Conservation (phyloP, 306 rosid genomes). For the Prunus mume region DNA sequence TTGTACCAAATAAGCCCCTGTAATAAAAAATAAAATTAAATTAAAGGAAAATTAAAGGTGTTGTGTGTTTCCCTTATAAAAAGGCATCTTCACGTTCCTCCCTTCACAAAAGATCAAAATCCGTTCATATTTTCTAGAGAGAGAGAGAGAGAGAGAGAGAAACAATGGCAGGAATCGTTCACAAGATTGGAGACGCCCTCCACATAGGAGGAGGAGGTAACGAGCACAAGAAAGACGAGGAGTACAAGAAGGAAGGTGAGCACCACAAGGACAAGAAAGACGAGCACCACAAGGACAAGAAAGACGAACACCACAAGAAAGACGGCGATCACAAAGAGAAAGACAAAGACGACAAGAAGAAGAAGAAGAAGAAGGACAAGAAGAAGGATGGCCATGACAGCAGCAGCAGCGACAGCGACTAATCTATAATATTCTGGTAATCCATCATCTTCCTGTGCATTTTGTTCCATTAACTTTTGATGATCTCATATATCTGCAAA, state of each 20-base stretch:
- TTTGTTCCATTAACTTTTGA: too few relatives aligned
- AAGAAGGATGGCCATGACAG: neutral
- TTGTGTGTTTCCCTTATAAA: too few relatives aligned
- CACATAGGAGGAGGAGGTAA: slow-evolving; percentile 11
- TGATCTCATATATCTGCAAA: too few relatives aligned
- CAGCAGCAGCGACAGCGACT: slow-evolving; percentile 27
- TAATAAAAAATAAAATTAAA: too few relatives aligned
- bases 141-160: neutral
- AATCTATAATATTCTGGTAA: neutral
- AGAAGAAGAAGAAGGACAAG: slow-evolving; percentile 7
- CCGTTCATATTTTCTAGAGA: neutral
- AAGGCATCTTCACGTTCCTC: neutral
- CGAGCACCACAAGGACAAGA: neutral
- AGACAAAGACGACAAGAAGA: neutral
- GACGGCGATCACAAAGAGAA: neutral
- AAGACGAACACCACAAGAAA: neutral
- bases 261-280: neutral
- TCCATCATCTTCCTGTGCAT: neutral
- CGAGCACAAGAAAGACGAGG: neutral
- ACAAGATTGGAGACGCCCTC: slow-evolving; percentile 20
- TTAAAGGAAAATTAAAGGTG: too few relatives aligned
- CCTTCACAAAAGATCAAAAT: neutral
- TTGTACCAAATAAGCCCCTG: too few relatives aligned
- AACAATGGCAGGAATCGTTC: slow-evolving; percentile 13
- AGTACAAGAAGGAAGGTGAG: neutral